These are phyloP conservation scores for Globisporangium viniferum DNA, from an alignment of 352 stramenopile species.

Conservation along the genomic window DNA sequence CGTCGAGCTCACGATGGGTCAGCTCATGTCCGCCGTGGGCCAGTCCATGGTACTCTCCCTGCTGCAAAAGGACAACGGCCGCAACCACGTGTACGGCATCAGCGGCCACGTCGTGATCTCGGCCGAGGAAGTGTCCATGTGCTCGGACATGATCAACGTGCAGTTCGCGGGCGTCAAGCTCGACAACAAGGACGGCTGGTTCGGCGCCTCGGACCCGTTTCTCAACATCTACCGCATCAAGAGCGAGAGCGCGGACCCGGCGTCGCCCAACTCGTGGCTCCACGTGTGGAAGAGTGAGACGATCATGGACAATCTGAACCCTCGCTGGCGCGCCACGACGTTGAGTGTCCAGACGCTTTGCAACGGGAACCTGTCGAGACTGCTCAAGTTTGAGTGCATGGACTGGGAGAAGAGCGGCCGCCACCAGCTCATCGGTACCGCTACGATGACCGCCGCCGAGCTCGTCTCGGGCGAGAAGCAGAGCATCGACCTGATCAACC, in stretches of 20 bases:
- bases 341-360: slow-evolving; percentile 65
- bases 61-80: slow-evolving; percentile 39
- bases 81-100: slow-evolving; percentile 38
- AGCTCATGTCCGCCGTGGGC: slow-evolving; percentile 63
- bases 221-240: slow-evolving; percentile 72
- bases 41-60: slow-evolving; percentile 60
- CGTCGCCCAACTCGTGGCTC: slow-evolving; percentile 43
- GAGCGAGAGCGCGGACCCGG: slow-evolving; percentile 35
- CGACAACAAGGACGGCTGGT: slow-evolving; percentile 81
- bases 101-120: slow-evolving; percentile 62
- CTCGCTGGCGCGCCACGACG: slow-evolving; percentile 52
- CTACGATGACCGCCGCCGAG: slow-evolving; percentile 47
- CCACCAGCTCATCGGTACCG: slow-evolving; percentile 68
- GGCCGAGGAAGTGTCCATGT: slow-evolving; percentile 68
- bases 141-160: slow-evolving; percentile 58
- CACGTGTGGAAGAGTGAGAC: slow-evolving; percentile 66
- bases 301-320: slow-evolving; percentile 68
- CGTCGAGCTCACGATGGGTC: slow-evolving; percentile 73
- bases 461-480: slow-evolving; percentile 53
- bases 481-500: slow-evolving; percentile 60
- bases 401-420: slow-evolving; percentile 71
- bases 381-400: slow-evolving; percentile 74
- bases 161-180: slow-evolving; percentile 59
- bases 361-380: slow-evolving; percentile 53
- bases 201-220: slow-evolving; percentile 73